These are phyloP conservation scores for Agrostemma githago DNA, from an alignment of 148 eudicot species.

Conservation along the genomic window DNA sequence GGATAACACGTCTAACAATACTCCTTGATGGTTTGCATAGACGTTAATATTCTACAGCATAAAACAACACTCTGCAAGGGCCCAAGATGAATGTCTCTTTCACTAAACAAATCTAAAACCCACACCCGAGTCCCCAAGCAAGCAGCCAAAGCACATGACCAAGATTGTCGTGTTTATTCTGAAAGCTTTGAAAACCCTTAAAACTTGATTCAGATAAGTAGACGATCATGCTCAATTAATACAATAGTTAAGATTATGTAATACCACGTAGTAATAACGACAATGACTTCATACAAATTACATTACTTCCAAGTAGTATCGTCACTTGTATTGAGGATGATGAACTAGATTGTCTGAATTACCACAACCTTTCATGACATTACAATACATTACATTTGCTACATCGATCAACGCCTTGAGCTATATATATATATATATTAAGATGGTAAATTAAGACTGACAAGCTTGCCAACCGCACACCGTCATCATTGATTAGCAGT, in stretches of 20 bases:
- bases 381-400: background rate
- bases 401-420: constrained; percentile 9
- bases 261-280: background rate
- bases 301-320: constrained; percentile 13
- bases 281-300: constrained; percentile 10
- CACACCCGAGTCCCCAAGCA: background rate
- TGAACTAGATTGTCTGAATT: constrained; percentile 12
- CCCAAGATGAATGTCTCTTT: background rate
- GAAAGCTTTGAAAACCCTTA: no score
- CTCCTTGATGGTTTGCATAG: background rate
- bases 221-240: constrained; percentile 1
- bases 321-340: constrained; percentile 3
- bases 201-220: background rate
- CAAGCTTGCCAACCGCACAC: constrained; percentile 20
- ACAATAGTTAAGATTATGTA: background rate
- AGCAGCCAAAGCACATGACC: background rate
- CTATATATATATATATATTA: background rate
- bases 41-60: background rate
- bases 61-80: background rate
- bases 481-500: constrained; percentile 38
- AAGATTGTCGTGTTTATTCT: background rate
- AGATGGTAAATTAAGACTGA: constrained; percentile 14
- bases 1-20: no score
- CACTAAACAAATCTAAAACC: background rate
- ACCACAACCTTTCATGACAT: constrained; percentile 21